Evolutionary conservation across 148 eudicot genomes (phyloP).

Genomic region (Cornus suecica): DNA sequence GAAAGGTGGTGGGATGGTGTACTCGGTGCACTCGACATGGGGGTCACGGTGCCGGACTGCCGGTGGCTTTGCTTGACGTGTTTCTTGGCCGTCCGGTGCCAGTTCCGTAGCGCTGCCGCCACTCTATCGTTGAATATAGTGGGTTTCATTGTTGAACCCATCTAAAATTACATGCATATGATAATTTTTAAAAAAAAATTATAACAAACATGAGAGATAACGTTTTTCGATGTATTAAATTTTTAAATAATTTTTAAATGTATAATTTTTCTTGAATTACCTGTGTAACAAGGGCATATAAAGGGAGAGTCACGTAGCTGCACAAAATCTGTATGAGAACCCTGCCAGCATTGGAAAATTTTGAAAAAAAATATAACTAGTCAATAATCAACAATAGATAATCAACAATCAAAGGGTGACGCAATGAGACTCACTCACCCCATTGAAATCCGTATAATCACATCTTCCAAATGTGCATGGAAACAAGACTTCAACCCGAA

Average conservation of each 20-base stretch:
- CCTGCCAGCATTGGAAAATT: too few species aligned
- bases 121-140: conserved; percentile 43
- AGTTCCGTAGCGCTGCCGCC: conserved; percentile 29
- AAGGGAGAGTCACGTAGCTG: conserved; percentile 53
- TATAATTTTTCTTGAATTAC: conserved; percentile 6
- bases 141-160: conserved; percentile 55
- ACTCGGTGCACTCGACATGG: conserved; percentile 26
- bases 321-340: conserved; percentile 29
- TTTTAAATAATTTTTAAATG: background rate
- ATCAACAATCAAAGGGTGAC: too few species aligned
- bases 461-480: too few species aligned
- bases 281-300: conserved; percentile 52
- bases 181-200: too few species aligned
- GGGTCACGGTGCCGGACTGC: conserved; percentile 18
- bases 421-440: too few species aligned
- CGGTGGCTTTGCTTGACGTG: conserved; percentile 23
- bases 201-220: too few species aligned
- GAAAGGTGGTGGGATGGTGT: conserved; percentile 32
- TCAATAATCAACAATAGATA: too few species aligned
- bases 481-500: too few species aligned
- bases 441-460: too few species aligned
- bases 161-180: too few species aligned
- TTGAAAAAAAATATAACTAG: too few species aligned
- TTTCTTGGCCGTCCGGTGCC: conserved; percentile 47
- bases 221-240: too few species aligned